These are phyloP conservation scores for Aspergillaceae sp. DNA, from an alignment of 2,329 filamentous ascomycete genomes.

Conservation along the genomic window DNA sequence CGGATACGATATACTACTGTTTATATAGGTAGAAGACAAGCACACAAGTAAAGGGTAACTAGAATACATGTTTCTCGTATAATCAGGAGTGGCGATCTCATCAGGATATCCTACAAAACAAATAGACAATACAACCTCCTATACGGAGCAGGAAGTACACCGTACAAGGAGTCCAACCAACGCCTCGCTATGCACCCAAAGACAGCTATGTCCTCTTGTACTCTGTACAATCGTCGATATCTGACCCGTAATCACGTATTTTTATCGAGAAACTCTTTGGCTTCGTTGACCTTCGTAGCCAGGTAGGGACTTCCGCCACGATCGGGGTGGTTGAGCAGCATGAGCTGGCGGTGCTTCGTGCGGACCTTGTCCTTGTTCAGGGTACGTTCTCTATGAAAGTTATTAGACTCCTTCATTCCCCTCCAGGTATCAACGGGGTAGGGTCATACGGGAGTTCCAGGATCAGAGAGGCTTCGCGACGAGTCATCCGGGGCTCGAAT, in stretches of 20 bases:
- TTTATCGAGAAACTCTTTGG: conserved; percentile 93
- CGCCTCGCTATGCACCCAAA: conserved; percentile 35
- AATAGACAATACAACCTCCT: conserved; percentile 60
- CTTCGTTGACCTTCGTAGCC: conserved; percentile 96
- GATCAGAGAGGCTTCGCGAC: conserved; percentile 82
- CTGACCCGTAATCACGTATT: conserved; percentile 22
- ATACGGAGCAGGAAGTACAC: background rate
- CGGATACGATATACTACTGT: background rate
- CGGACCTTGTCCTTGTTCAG: conserved; percentile 88
- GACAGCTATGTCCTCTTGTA: conserved; percentile 19
- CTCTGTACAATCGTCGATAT: conserved; percentile 12
- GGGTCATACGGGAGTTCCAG: conserved; percentile 68
- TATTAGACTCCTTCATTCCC: conserved; percentile 5
- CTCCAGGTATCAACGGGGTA: background rate
- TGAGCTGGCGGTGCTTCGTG: conserved; percentile 89
- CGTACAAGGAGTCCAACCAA: conserved; percentile 20
- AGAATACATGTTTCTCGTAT: conserved; percentile 6
- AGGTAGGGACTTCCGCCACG: conserved; percentile 93
- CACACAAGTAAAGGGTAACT: too few relatives aligned
- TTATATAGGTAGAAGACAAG: too few relatives aligned
- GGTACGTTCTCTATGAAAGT: conserved; percentile 61
- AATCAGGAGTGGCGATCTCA: conserved; percentile 60
- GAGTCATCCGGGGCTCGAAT: conserved; percentile 93
- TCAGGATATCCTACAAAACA: conserved; percentile 36
- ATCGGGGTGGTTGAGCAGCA: conserved; percentile 97